Percentiles rank a stretch among this genome's conserved stretches.
These are phyloP conservation scores for Entelexis sorbosivorans DNA, from an alignment of 1,139 yeast species.

Conservation along the genomic window DNA sequence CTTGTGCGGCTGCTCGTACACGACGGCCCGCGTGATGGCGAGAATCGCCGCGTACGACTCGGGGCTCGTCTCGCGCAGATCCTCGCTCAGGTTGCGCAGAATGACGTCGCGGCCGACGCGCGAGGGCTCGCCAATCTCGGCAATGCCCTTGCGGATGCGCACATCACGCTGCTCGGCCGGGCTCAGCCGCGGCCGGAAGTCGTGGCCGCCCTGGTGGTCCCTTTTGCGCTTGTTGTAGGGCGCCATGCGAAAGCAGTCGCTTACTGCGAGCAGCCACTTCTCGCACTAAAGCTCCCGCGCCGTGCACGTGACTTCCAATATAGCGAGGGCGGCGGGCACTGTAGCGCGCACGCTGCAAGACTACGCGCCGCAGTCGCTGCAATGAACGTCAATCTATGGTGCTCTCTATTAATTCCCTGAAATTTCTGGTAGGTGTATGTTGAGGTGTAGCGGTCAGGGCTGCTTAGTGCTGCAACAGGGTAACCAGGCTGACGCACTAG, in stretches of 20 bases:
- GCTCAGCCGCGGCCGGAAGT: constrained; percentile 17
- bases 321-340: too few species aligned
- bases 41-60: constrained; percentile 50
- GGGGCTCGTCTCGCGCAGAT: constrained; percentile 41
- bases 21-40: constrained; percentile 55
- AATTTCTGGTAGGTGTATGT: too few species aligned
- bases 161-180: constrained; percentile 15
- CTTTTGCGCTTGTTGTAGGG: constrained; percentile 14
- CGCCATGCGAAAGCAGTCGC: background rate
- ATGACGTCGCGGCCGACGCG: constrained; percentile 40
- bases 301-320: too few species aligned
- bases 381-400: too few species aligned
- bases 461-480: too few species aligned
- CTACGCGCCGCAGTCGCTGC: too few species aligned
- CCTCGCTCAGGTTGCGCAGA: constrained; percentile 48
- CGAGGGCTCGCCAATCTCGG: constrained; percentile 26
- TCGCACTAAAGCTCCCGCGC: too few species aligned
- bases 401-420: too few species aligned
- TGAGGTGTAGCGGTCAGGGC: too few species aligned
- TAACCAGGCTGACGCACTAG: too few species aligned
- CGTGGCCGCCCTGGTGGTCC: constrained; percentile 8
- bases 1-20: constrained; percentile 86
- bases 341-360: too few species aligned
- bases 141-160: constrained; percentile 21
- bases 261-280: too few species aligned